Percentiles rank a stretch among this genome's conserved stretches.
Evolutionary conservation across 345 rosid genomes (phyloP).

Genomic region (Murraya koenigii): DNA sequence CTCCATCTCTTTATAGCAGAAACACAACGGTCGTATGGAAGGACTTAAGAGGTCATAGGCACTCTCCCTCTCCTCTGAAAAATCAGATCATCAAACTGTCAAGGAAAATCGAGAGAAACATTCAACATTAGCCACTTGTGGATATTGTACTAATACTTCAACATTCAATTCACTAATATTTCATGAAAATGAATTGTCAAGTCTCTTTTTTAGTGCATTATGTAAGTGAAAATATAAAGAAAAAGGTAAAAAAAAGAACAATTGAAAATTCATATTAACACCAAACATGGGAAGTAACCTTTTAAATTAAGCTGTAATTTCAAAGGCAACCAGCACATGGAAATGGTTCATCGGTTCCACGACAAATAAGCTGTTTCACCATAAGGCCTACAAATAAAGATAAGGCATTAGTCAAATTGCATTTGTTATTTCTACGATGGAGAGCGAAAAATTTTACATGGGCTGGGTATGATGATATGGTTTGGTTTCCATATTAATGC

Average conservation of each 20-base stretch:
- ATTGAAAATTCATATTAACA: neutral
- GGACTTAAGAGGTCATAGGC: neutral
- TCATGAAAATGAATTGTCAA: neutral
- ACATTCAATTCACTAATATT: neutral
- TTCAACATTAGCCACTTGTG: neutral
- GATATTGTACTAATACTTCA: neutral
- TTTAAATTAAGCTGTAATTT: neutral
- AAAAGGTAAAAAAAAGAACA: neutral
- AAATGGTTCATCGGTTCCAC: slow-evolving; percentile 48
- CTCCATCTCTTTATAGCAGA: neutral
- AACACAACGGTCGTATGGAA: neutral
- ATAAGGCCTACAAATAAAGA: slow-evolving; percentile 43
- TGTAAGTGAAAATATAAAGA: neutral
- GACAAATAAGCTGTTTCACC: slow-evolving; percentile 40
- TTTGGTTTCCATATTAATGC: neutral
- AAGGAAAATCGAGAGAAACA: neutral
- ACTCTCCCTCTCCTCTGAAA: neutral
- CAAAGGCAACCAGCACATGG: slow-evolving; percentile 29
- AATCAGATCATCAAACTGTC: slow-evolving; percentile 5
- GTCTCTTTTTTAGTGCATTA: neutral
- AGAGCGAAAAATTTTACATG: neutral
- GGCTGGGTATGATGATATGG: neutral
- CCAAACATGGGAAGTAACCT: neutral
- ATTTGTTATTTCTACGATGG: neutral
- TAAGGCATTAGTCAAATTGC: neutral